Percentiles rank a stretch among this genome's conserved stretches.
These are phyloP conservation scores for Mycena maculata DNA, from an alignment of 768 basidiomycete species.

Conservation along the genomic window DNA sequence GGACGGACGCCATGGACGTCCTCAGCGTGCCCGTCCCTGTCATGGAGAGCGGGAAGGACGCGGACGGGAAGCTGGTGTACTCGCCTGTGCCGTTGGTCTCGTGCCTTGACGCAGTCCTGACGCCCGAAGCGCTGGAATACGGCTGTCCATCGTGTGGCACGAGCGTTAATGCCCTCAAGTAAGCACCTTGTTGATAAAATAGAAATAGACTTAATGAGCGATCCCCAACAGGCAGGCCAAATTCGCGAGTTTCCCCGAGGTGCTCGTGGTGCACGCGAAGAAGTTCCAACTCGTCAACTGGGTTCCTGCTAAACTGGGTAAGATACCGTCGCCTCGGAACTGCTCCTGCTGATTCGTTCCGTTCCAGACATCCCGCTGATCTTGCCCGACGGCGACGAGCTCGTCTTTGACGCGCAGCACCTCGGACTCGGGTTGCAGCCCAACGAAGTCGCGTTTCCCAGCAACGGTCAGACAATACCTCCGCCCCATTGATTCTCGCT, in stretches of 20 bases:
- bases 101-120: conserved; percentile 71
- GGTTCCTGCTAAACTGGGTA: conserved; percentile 95
- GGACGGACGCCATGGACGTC: conserved; percentile 78
- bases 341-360: conserved; percentile 6
- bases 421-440: conserved; percentile 77
- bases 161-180: conserved; percentile 81
- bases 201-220: conserved; percentile 2
- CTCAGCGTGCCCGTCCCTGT: conserved; percentile 87
- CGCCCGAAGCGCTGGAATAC: conserved; percentile 81
- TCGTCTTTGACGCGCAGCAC: conserved; percentile 70
- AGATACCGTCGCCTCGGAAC: not conserved
- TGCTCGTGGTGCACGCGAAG: conserved; percentile 89
- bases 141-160: conserved; percentile 79
- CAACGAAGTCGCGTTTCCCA: conserved; percentile 76
- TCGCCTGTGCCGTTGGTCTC: conserved; percentile 67
- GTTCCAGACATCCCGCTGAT: conserved; percentile 89
- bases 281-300: conserved; percentile 97
- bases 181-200: conserved; percentile 40
- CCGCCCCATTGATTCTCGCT: not conserved
- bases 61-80: conserved; percentile 72
- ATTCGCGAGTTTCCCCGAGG: conserved; percentile 89
- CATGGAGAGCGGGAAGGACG: conserved; percentile 62
- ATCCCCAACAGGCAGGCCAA: conserved; percentile 66
- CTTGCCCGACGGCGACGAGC: conserved; percentile 66
- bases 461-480: conserved; percentile 53